phyloP scores from a whole-genome alignment of 2,329 filamentous ascomycete genomes.

The Emergomyces orientalis region DNA sequence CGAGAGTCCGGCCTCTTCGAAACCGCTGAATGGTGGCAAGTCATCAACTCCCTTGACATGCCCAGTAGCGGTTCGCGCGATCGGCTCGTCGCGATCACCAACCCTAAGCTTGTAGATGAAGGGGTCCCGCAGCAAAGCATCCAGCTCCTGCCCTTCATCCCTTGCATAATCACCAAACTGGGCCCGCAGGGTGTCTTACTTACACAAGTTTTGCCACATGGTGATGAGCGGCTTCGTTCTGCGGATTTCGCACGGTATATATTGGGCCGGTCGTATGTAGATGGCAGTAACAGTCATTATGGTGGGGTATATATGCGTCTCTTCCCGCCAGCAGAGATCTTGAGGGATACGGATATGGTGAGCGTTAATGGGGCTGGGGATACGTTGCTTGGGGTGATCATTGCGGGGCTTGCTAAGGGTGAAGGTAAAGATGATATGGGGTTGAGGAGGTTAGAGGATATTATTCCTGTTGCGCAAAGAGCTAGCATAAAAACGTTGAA shows the following conservation, averaged over 20 bases:
- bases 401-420: constrained; percentile 63
- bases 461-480: constrained; percentile 71
- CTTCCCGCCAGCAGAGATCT: constrained; percentile 57
- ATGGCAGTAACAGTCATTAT: constrained; percentile 39
- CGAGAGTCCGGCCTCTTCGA: constrained; percentile 59
- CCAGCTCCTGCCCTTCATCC: constrained; percentile 80
- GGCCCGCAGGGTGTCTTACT: constrained; percentile 67
- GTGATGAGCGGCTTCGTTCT: constrained; percentile 57
- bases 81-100: constrained; percentile 60
- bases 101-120: constrained; percentile 57
- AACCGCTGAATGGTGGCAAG: constrained; percentile 61
- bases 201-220: constrained; percentile 57
- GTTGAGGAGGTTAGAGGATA: constrained; percentile 44
- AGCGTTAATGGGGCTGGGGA: constrained; percentile 94
- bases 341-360: constrained; percentile 56
- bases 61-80: constrained; percentile 59
- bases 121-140: constrained; percentile 77
- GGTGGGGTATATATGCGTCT: constrained; percentile 62
- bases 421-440: constrained; percentile 29
- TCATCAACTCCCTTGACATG: constrained; percentile 73
- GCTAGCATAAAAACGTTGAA: constrained; percentile 71
- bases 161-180: constrained; percentile 74
- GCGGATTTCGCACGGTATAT: constrained; percentile 59
- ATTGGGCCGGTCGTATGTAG: constrained; percentile 51
- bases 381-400: constrained; percentile 75